Evolutionary conservation across 1,284 basidiomycete species (phyloP).

Genomic region (Inonotus hispidus): DNA sequence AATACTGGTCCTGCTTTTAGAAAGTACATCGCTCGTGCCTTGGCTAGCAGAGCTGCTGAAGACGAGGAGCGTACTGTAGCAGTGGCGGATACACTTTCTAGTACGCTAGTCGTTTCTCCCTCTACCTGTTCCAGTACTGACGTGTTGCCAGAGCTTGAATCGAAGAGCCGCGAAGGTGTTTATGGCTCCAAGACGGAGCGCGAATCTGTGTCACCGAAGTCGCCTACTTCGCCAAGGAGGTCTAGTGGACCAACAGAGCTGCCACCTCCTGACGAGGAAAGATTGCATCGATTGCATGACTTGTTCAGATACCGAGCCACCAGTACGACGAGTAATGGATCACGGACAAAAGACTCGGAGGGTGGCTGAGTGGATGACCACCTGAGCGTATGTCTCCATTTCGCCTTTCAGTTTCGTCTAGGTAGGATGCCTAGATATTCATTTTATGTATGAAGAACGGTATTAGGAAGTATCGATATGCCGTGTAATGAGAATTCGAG

Average conservation of each 20-base stretch:
- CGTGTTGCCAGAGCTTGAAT: slow-evolving; percentile 49
- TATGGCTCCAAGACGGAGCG: slow-evolving; percentile 14
- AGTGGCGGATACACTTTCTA: slow-evolving; percentile 71
- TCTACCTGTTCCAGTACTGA: slow-evolving; percentile 26
- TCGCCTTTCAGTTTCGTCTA: neutral
- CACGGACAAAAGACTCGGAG: slow-evolving; percentile 23
- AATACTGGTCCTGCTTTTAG: slow-evolving; percentile 78
- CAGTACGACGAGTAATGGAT: slow-evolving; percentile 55
- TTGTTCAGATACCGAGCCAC: slow-evolving; percentile 79
- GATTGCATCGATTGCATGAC: slow-evolving; percentile 67
- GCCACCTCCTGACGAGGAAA: slow-evolving; percentile 48
- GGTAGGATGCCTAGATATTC: neutral
- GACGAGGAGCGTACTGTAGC: slow-evolving; percentile 75
- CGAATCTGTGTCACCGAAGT: slow-evolving; percentile 19
- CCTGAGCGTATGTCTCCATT: neutral
- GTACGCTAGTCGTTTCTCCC: slow-evolving; percentile 39
- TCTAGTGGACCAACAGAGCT: slow-evolving; percentile 29
- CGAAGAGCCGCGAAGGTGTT: slow-evolving; percentile 34
- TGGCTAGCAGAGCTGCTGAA: slow-evolving; percentile 79
- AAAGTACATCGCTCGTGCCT: slow-evolving; percentile 78
- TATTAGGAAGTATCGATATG: neutral
- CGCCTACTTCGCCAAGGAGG: slow-evolving; percentile 23
- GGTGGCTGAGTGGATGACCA: slow-evolving; percentile 9
- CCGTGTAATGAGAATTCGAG: neutral
- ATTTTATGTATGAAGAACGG: neutral